These are phyloP conservation scores for Coemansia sp. DNA, from an alignment of 192 early-diverging fungal genomes.

Conservation along the genomic window DNA sequence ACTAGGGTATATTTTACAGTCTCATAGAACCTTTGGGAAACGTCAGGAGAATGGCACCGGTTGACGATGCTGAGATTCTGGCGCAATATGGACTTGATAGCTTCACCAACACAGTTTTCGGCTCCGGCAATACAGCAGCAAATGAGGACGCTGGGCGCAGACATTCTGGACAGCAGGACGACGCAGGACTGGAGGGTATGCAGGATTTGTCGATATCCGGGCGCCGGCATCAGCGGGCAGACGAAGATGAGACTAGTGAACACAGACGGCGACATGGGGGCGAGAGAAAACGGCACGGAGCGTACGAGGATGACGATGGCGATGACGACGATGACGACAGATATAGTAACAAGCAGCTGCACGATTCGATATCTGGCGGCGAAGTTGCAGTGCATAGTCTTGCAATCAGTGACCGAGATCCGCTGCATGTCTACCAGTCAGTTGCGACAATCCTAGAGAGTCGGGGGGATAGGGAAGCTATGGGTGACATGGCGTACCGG, in stretches of 20 bases:
- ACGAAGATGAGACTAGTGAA: conserved; percentile 2
- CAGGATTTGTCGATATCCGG: conserved; percentile 18
- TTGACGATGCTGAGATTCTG: conserved; percentile 53
- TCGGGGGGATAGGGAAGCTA: conserved; percentile 27
- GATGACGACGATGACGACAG: conserved; percentile 23
- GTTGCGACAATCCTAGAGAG: conserved; percentile 40
- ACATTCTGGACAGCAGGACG: conserved; percentile 17
- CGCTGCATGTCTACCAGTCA: conserved; percentile 45
- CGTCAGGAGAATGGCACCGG: conserved; percentile 21
- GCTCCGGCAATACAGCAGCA: conserved; percentile 12
- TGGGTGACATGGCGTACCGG: conserved; percentile 46
- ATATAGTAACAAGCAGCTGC: conserved; percentile 15
- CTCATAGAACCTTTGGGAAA: neutral
- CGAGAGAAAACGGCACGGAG: conserved; percentile 7
- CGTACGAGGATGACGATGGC: conserved; percentile 13
- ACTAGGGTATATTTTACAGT: neutral
- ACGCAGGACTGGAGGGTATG: conserved; percentile 15
- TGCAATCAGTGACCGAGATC: conserved; percentile 50
- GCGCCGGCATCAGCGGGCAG: conserved; percentile 17
- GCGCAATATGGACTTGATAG: conserved; percentile 49
- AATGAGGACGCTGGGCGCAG: conserved; percentile 9
- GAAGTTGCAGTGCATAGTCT: conserved; percentile 18
- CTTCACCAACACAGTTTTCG: conserved; percentile 34
- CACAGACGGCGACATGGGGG: conserved; percentile 16
- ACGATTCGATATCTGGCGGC: conserved; percentile 13